A percentile compares a stretch with the other conserved stretches of the same genome.
These are phyloP conservation scores for Tulasnella sp. DNA, from an alignment of 768 basidiomycete genomes.

Conservation along the genomic window DNA sequence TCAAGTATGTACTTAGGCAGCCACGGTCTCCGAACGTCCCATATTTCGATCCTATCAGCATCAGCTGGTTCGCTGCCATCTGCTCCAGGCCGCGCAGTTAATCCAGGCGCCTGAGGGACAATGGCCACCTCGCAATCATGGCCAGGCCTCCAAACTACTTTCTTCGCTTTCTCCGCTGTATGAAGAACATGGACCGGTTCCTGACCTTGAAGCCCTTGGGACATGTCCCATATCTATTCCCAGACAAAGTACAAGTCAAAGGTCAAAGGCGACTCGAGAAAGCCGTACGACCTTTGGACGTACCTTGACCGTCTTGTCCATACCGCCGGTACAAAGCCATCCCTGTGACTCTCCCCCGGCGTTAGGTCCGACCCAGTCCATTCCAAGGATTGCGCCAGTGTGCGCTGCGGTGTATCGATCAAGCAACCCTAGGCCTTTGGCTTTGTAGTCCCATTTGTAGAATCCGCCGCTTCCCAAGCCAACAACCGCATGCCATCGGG, in stretches of 20 bases:
- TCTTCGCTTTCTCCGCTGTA: conserved; percentile 68
- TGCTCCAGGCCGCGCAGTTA: conserved; percentile 24
- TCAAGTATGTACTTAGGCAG: conserved; percentile 77
- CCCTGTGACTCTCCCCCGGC: conserved; percentile 39
- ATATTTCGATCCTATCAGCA: conserved; percentile 71
- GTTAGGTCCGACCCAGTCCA: conserved; percentile 54
- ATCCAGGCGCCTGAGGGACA: conserved; percentile 27
- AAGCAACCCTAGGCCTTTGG: conserved; percentile 68
- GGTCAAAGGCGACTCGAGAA: conserved; percentile 9
- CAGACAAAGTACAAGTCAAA: background rate
- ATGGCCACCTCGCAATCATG: conserved; percentile 46
- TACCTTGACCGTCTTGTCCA: conserved; percentile 77
- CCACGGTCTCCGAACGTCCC: conserved; percentile 79
- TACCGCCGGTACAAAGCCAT: conserved; percentile 75
- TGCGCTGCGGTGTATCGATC: conserved; percentile 74
- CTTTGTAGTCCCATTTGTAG: conserved; percentile 62
- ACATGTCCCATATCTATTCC: conserved; percentile 69
- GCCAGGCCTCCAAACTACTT: conserved; percentile 69
- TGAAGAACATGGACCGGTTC: conserved; percentile 68
- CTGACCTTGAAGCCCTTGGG: conserved; percentile 49
- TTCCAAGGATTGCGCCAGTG: conserved; percentile 60
- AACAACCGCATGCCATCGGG: conserved; percentile 21
- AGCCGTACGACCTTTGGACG: conserved; percentile 24
- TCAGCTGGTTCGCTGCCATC: conserved; percentile 24
- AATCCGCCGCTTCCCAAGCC: conserved; percentile 23